Evolutionary conservation across 202 grass and related monocot species (phyloP), one percentile per base, ranked within the genome.

Genomic region (Carex arenaria): DNA sequence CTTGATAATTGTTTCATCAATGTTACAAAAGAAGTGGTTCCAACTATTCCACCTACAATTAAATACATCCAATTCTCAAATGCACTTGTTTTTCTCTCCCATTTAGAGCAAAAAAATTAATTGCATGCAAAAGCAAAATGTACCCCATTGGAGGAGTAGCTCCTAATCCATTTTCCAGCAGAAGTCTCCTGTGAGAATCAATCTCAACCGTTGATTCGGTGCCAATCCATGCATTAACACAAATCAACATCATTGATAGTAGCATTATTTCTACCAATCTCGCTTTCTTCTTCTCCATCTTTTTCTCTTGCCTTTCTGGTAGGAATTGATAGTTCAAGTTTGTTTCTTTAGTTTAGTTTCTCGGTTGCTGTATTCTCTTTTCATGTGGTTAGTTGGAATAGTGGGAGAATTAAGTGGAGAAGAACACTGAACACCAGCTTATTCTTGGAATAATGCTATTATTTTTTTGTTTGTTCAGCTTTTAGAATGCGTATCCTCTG

Each of bases 21-120:
- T 90, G 56, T 87, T 68, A 32, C 93, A 95, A 47, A 9, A 67
- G 83, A 98, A 98, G 69, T 93, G 92, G 62, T 95, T 98, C 95
- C 95, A 98, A 81, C 91, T 95, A 83, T 95, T 98, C 95, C 93
- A 98, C 61, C 95, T 94, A 89, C 77, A 75, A n/a, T 0, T 3
- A 20, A 54, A 18, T 19, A 67, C 10, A 54, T 34, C n/a, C 20
- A 5, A 61, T 18, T 51, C 72, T 57, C 15, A 77, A 59, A 77
- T 77, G 73, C 73, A 77, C 51, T 73, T 49, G 6, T 34, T 47
- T 47, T 0, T 49, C 36, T 67, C 26, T 77, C 73, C 9, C 0
- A 36, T 18, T 36, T 5, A 10, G 9, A 22, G 10, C 11, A 79
- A 57, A 80, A 15, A 49, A 11, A 11, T 49, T 8, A 42, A 5